Evolutionary conservation across 2,329 filamentous ascomycete genomes (phyloP), one percentile per base, ranked within the genome.

Genomic region (Phaeosphaeriaceae sp.): DNA sequence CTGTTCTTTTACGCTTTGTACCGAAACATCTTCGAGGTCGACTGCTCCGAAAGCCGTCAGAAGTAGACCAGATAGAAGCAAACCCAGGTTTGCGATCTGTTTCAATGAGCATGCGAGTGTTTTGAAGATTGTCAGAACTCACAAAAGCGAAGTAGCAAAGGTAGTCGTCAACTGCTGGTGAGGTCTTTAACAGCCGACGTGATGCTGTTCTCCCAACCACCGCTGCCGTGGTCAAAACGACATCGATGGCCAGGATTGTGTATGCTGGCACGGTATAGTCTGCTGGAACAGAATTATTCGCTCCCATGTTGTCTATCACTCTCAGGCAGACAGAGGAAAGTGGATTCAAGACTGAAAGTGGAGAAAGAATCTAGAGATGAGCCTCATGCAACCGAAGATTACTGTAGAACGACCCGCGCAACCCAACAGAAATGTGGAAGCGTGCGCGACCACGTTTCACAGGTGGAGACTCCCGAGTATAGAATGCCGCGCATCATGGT

Each of bases 61-160:
- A 19, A 59, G 50, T 7, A 62, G 25, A 7, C 60, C 56, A 19
- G 53, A 44, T 22, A 57, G 27, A n/a, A 59, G 44, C 15, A 59
- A 45, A 15, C 53, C 51, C 25, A 62, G 50, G 51, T 59, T 58
- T 2, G 51, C n/a, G 22, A 44, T 25, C 58, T 58, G n/a, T 17
- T 17, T 21, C 10, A 15, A 31, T 48, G 47, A 48, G 24, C 55
- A 19, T 22, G n/a, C 22, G n/a, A 24, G 20, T 36, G 13, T 25
- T 21, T 7, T 3, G 24, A 31, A 15, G 22, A 31, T 15, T 57
- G 10, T 11, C 13, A 21, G 5, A 5, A 36, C 51, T 47, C 10
- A 57, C 53, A 51, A 51, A 62, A 22, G 56, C 56, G 17, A 54
- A 9, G 33, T 61, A 61, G 41, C 49, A 49, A 7, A 61, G 40